Conservation (phyloP, 2,329 filamentous ascomycete genomes). For the Hymenoscyphus scutula region DNA sequence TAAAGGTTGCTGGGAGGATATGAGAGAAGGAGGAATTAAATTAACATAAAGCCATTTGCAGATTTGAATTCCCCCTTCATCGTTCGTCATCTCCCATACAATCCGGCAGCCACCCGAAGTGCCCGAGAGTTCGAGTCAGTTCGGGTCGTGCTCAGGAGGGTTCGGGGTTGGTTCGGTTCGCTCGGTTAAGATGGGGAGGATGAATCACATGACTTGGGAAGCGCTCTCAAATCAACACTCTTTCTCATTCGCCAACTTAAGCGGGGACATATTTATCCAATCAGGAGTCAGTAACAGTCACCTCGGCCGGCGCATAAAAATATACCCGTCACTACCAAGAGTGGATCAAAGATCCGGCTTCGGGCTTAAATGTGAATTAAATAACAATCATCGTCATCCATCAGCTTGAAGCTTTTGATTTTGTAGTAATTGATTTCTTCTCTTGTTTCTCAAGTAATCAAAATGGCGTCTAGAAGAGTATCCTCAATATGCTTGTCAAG, state of each 20-base stretch:
- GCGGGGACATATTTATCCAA: not conserved
- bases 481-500: conserved; percentile 20
- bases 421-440: conserved; percentile 1
- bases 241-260: not conserved
- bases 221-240: not conserved
- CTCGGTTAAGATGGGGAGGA: not conserved
- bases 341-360: conserved; percentile 5
- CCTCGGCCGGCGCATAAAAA: conserved; percentile 16
- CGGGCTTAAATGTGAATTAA: conserved; percentile 4
- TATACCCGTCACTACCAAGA: conserved; percentile 11
- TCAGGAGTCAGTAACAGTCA: not conserved
- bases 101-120: not conserved
- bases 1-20: not conserved
- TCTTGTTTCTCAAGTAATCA: conserved; percentile 5
- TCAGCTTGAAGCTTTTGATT: not conserved
- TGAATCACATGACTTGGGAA: not conserved
- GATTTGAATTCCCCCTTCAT: not conserved
- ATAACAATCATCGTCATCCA: conserved; percentile 8
- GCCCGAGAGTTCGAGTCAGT: not conserved
- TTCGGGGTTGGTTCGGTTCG: not conserved
- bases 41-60: not conserved
- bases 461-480: conserved; percentile 28
- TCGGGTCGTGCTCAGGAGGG: not conserved
- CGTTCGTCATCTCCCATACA: not conserved
- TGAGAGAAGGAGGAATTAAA: not conserved